Conservation (phyloP, 441 rosid genomes). For the Mallotus repandus region DNA sequence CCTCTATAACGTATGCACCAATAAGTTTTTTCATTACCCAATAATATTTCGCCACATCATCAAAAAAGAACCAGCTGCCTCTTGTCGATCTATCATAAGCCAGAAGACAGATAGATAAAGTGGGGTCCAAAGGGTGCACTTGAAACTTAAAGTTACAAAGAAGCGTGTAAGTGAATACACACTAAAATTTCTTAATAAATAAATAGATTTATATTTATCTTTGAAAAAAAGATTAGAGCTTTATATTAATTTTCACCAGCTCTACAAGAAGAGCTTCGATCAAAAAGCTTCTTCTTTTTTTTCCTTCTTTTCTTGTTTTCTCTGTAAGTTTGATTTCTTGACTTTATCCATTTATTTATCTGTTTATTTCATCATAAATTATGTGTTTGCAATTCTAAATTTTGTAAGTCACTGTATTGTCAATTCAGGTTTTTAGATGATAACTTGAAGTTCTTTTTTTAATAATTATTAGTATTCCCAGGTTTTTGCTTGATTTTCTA, state of each 20-base stretch:
- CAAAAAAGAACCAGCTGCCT: too few species aligned
- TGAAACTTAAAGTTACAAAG: background rate
- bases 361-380: background rate
- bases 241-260: constrained; percentile 12
- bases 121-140: background rate
- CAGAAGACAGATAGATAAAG: too few species aligned
- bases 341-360: background rate
- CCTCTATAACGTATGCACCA: too few species aligned
- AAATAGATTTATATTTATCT: constrained; percentile 10
- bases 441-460: background rate
- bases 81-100: too few species aligned
- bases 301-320: background rate
- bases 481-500: background rate
- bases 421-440: background rate
- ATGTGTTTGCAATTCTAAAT: background rate
- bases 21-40: too few species aligned
- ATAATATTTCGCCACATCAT: too few species aligned
- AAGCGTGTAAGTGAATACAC: background rate
- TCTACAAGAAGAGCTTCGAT: constrained; percentile 21
- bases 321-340: constrained; percentile 27
- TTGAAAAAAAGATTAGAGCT: background rate
- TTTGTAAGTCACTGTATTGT: background rate
- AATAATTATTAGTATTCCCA: background rate
- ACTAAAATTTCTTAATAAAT: background rate
- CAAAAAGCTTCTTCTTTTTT: constrained; percentile 5